Evolutionary conservation across 1,139 yeast species (phyloP), one percentile per base, ranked within the genome.

Genomic region (Ogataea hybrid): DNA sequence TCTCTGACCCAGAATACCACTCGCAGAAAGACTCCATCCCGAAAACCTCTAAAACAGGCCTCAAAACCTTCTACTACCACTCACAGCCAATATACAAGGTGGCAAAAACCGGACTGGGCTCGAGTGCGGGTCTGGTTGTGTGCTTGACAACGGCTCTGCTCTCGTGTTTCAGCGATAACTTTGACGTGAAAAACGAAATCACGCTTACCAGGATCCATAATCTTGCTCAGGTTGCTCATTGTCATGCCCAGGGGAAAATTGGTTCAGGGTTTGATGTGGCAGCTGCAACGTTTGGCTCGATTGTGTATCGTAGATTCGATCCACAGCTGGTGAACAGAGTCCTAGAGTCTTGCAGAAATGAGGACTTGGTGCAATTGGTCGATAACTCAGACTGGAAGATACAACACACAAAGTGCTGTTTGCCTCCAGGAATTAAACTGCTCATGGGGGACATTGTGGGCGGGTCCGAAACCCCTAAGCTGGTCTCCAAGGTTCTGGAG

Each of bases 221-320:
- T 54, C 65, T 88, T 25, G 79, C 97, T 0, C 98, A 92, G 59
- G 69, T 87, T 10, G 85, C 96, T 1, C 98, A 92, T 61, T 90
- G 97, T 61, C 75, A 77, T 43, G 97, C 98, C 2, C 98, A 92
- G 61, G 86, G 87, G 33, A 94, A 94, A 62, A 81, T 92, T 21
- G 98, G 98, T 0, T 87, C 96, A 3, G 98, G 98, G 0, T 92
- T 92, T 62, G 98, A 92, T 59, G 95, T 94, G 32, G 97, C 96
- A 0, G 83, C 97, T 7, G 98, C 98, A 0, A 83, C 87, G 0
- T 92, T 75, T 63, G 98, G 98, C 2, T 85, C 96, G 0, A 84
- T 90, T 35, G 73, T 81, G 5, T 92, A 92, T 62, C 72, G 77
- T 29, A 69, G 98, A 47, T 92, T 92, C 57, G 65, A 67, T 7